A percentile compares a stretch with the other conserved stretches of the same genome.
These are phyloP conservation scores for Staphylotrichum tortipilum DNA, from an alignment of 495 filamentous ascomycete species.

Conservation along the genomic window DNA sequence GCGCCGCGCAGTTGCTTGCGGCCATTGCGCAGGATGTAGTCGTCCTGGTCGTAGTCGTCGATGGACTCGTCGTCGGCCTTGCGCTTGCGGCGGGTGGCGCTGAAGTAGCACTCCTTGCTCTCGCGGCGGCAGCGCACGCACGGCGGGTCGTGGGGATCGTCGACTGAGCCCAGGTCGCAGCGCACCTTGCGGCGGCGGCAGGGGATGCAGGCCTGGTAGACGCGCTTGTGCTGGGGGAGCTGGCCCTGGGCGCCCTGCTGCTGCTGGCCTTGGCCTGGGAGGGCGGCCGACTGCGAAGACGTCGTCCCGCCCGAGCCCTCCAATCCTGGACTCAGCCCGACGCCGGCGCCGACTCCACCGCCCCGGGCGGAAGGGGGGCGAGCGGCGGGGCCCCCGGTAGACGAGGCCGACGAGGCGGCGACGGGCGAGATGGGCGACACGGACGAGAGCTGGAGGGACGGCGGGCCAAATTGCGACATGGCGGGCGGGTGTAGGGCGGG, in stretches of 20 bases:
- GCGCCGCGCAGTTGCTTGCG: conserved; percentile 41
- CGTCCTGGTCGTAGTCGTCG: conserved; percentile 44
- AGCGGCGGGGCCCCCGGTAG: conserved; percentile 15
- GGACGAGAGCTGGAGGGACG: conserved; percentile 18
- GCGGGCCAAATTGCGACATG: conserved; percentile 27
- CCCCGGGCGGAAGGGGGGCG: conserved; percentile 12
- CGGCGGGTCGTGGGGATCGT: conserved; percentile 87
- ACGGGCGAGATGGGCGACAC: conserved; percentile 24
- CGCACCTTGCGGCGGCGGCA: conserved; percentile 87
- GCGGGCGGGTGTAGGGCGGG: not conserved
- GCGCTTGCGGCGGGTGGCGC: conserved; percentile 86
- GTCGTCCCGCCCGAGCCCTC: conserved; percentile 5
- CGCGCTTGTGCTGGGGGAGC: conserved; percentile 63
- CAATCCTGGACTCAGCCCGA: not conserved
- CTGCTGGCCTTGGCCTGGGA: too few relatives aligned
- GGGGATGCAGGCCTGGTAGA: conserved; percentile 83
- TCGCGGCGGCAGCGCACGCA: conserved; percentile 91
- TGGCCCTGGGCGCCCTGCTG: conserved; percentile 25
- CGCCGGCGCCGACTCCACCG: conserved; percentile 11
- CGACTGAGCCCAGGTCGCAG: conserved; percentile 88
- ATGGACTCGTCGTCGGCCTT: conserved; percentile 59
- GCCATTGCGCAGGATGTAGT: conserved; percentile 48
- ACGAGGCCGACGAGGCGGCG: conserved; percentile 15
- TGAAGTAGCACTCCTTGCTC: conserved; percentile 93
- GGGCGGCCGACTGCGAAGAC: conserved; percentile 2